Evolutionary conservation across 23 red algal species (phyloP), one percentile per base, ranked within the genome.

Genomic region (Gracilaria gracilis): DNA sequence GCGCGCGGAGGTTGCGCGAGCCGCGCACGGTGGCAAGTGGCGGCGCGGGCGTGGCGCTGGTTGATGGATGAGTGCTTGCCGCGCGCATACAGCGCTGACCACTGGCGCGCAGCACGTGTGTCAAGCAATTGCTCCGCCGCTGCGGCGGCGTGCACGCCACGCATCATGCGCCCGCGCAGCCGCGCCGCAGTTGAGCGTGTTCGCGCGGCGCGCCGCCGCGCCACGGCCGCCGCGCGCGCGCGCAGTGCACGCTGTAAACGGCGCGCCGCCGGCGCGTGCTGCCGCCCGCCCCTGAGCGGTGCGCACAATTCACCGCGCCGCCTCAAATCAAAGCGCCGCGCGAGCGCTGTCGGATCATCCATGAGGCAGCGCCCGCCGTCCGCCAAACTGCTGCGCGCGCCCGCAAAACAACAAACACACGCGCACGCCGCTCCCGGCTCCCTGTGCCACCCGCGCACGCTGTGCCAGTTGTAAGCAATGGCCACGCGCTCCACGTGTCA

Each of bases 51-150:
- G 15, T 34, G 51, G 78, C 37, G 78, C 59, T 38, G 50, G 12
- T 36, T 19, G 24, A 53, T 23, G 35, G 67, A 25, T 32, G 19
- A 19, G 67, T 40, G 38, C 33, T 40, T 72, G 37, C 33, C 66
- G 32, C 32, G 71, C 39, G 38, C 71, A 51, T 44, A 51, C 46
- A 76, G 71, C 71, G 39, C 39, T 24, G 42, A 48, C 46, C 12
- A 19, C 33, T 35, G 32, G 66, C 37, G 32, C 39, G 72, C 39
- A 25, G 23, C 39, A 11, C 42, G 11, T 31, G 27, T 6, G 9
- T 17, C 38, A 39, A 62, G 59, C 54, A 62, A 57, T 57, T 61
- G 54, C 59, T 57, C 27, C 49, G 39, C n/a, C n/a, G 72, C 66
- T 3, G 53, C 42, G 25, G 0, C 34, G 48, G 49, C n/a, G 34